A percentile compares a stretch with the other conserved stretches of the same genome.
These are phyloP conservation scores for Linum usitatissimum DNA, from an alignment of 345 rosid genomes.

Conservation along the genomic window DNA sequence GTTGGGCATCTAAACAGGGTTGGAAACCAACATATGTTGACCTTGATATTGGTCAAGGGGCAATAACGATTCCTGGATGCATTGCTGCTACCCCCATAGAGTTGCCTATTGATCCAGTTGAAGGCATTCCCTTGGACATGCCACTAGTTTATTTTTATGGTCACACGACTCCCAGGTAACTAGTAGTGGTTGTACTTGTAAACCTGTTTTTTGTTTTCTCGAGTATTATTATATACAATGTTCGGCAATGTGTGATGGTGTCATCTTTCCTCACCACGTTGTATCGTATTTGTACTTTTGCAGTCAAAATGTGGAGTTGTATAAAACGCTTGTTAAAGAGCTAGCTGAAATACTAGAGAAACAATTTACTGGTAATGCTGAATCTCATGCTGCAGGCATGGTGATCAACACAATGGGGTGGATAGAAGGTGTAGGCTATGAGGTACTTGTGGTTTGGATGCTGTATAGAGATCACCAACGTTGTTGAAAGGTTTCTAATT, in stretches of 20 bases:
- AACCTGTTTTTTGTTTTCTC: too few relatives aligned
- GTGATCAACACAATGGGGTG: conserved; percentile 96
- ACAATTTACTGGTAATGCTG: conserved; percentile 59
- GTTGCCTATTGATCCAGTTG: conserved; percentile 86
- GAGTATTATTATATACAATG: too few relatives aligned
- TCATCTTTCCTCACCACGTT: not conserved
- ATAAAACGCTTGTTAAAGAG: conserved; percentile 68
- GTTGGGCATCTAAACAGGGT: conserved; percentile 94
- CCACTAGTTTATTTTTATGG: conserved; percentile 84
- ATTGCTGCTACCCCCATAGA: conserved; percentile 90
- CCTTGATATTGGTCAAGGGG: conserved; percentile 92
- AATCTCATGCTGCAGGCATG: conserved; percentile 79
- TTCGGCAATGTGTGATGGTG: not conserved
- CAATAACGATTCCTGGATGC: conserved; percentile 71
- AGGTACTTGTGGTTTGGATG: conserved; percentile 30
- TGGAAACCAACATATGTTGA: conserved; percentile 85
- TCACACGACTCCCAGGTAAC: conserved; percentile 64
- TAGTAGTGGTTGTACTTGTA: not conserved
- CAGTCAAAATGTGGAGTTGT: conserved; percentile 70
- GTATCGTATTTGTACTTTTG: conserved; percentile 9
- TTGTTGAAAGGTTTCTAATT: not conserved
- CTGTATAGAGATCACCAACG: not conserved
- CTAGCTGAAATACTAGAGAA: conserved; percentile 72
- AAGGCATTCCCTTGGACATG: conserved; percentile 87
- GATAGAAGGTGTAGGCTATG: conserved; percentile 87